phyloP scores from a whole-genome alignment of 192 early-diverging fungal species.

The Coemansia sp. region DNA sequence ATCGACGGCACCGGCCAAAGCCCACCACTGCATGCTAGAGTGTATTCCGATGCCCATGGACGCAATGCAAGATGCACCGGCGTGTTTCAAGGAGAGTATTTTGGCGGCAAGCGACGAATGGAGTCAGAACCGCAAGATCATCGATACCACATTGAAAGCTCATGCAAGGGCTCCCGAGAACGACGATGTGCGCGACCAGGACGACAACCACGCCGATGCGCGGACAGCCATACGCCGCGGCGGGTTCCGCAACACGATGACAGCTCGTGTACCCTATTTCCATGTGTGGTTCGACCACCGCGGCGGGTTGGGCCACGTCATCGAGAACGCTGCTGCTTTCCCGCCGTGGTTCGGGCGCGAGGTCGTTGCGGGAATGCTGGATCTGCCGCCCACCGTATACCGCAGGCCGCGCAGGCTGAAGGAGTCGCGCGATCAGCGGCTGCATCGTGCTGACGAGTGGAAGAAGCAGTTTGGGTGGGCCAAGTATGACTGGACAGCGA shows the following conservation, averaged over 20 bases:
- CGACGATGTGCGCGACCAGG: constrained; percentile 35
- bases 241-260: constrained; percentile 73
- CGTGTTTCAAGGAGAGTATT: constrained; percentile 89
- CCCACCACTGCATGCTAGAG: constrained; percentile 82
- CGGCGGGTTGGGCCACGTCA: constrained; percentile 92
- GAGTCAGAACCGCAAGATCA: constrained; percentile 80
- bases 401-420: constrained; percentile 65
- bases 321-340: constrained; percentile 84
- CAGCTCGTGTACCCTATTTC: constrained; percentile 88
- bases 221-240: constrained; percentile 46
- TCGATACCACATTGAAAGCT: constrained; percentile 70
- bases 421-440: constrained; percentile 53
- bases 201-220: constrained; percentile 25
- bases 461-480: constrained; percentile 66
- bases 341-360: constrained; percentile 88
- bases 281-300: constrained; percentile 95
- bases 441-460: constrained; percentile 60
- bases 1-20: constrained; percentile 68
- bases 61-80: constrained; percentile 72
- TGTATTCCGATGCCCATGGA: constrained; percentile 88
- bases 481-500: constrained; percentile 83
- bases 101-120: constrained; percentile 81
- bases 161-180: constrained; percentile 11
- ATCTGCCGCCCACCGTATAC: constrained; percentile 77
- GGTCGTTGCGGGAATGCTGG: constrained; percentile 80